These are phyloP conservation scores for Colletotrichum spinosum DNA, from an alignment of 2,329 filamentous ascomycete species.

Conservation along the genomic window DNA sequence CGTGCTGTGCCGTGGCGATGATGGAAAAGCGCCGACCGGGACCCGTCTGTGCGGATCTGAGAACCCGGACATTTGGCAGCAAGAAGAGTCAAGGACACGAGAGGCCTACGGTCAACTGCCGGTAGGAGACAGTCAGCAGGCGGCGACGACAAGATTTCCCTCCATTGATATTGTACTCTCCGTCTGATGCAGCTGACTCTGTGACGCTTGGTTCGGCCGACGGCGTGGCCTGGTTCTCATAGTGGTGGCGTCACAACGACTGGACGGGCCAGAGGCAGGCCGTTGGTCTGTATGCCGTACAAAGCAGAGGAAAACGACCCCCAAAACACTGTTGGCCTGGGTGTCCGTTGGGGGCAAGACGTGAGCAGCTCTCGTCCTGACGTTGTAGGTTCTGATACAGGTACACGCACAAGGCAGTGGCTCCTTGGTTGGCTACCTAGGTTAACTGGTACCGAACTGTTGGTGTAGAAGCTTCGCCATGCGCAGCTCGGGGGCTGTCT, in stretches of 20 bases:
- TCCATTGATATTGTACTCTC: too few species aligned
- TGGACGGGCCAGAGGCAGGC: too few species aligned
- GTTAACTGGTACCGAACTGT: background rate
- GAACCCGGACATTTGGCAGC: conserved; percentile 19
- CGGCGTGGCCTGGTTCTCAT: too few species aligned
- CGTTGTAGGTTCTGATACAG: conserved; percentile 21
- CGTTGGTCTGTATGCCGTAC: too few species aligned
- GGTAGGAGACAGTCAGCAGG: background rate
- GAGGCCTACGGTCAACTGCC: background rate
- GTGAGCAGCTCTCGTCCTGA: background rate
- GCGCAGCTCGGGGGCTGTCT: conserved; percentile 5
- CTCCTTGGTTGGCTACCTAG: too few species aligned
- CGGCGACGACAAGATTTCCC: background rate
- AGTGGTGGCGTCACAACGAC: too few species aligned
- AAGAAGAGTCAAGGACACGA: background rate
- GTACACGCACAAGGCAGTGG: background rate
- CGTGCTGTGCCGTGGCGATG: conserved; percentile 30
- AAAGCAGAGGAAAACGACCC: too few species aligned
- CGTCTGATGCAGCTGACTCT: conserved; percentile 1
- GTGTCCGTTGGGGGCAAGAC: too few species aligned
- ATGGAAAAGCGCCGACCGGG: conserved; percentile 28
- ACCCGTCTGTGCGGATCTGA: conserved; percentile 36
- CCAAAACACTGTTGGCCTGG: too few species aligned
- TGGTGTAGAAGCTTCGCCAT: background rate
- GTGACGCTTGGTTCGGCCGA: too few species aligned